Evolutionary conservation across 441 rosid genomes (phyloP).

Genomic region (Brassica hybrid): DNA sequence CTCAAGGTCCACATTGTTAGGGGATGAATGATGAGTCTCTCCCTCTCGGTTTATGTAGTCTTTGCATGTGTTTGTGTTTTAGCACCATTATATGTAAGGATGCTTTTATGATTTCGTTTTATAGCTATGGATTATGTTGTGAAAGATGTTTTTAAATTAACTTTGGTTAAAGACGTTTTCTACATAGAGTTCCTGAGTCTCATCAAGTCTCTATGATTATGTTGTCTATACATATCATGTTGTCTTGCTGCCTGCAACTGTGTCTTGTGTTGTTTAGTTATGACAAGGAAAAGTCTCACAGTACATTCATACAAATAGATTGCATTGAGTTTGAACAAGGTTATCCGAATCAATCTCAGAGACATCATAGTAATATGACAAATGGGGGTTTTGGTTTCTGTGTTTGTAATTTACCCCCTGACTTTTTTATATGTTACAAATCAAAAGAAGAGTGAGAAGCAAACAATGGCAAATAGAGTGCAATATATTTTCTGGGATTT

Average conservation of each 20-base stretch:
- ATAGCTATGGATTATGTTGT: background rate
- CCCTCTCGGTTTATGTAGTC: background rate
- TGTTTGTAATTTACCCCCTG: slow-evolving; percentile 28
- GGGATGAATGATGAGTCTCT: slow-evolving; percentile 11
- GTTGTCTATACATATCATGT: background rate
- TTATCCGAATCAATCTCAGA: slow-evolving; percentile 6
- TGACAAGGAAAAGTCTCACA: background rate
- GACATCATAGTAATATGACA: slow-evolving; percentile 14
- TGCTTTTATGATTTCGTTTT: background rate
- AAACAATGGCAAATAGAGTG: slow-evolving; percentile 17
- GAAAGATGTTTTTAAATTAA: background rate
- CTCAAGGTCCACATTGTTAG: slow-evolving; percentile 21
- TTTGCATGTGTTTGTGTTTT: background rate
- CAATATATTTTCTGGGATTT: slow-evolving; percentile 9
- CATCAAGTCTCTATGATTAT: background rate
- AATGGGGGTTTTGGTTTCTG: slow-evolving; percentile 27
- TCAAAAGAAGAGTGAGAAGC: slow-evolving; percentile 19
- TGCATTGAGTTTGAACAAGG: slow-evolving; percentile 9
- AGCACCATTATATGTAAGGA: background rate
- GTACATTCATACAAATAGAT: slow-evolving; percentile 25
- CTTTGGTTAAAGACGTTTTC: background rate
- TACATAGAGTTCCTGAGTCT: background rate
- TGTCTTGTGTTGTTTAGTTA: slow-evolving; percentile 3
- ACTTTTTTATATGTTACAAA: slow-evolving; percentile 30
- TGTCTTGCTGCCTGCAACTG: background rate